Base-by-base conservation (phyloP, 345 rosid species). In the Eucalyptus pauciflora region DNA sequence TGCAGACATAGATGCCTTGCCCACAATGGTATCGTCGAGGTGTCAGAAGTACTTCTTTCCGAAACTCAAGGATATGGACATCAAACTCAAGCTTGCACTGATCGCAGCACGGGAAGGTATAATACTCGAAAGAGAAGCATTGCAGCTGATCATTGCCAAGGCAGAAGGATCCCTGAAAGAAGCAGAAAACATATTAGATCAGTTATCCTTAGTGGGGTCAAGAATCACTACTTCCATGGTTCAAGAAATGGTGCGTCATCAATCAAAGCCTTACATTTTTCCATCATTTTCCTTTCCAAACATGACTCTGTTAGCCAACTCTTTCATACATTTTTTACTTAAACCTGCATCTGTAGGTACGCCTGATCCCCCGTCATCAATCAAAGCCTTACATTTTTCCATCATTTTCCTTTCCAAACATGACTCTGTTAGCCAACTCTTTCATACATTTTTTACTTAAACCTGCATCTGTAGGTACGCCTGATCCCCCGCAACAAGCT, bases 81-180 rank as follows among this genome's bases (percentile, higher is more conserved):
- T 90, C 79, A 87, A 90, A 60, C 85, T 45, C 56, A 92, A 91
- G 90, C 85, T 92, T 18, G 87, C 51, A 48, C 67, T 87, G 56
- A 88, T 92, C 18, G 76, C 89, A 3, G 50, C 71, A 20, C 58
- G 54, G 50, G 94, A 92, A 88, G 91, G 87, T 13, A 90, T 92
- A 56, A 56, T 10, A n/a, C 86, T 92, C 3, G 92, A 90, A 58
- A 50, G 81, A 81, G 91, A 89, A 88, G 94, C 93, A 27, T 51
- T 92, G 88, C 87, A 90, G 56, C 89, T 92, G 88, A 89, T 91
- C 46, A 87, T 83, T 86, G 90, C 90, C 8, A 88, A 91, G 89
- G 90, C 93, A n/a, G 90, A 87, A 50, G 94, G 94, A 89, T 91
- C 94, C 85, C 86, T 92, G 79, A 89, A 89, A 87, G 93, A 92